Evolutionary conservation across 2,329 filamentous ascomycete species (phyloP).

Genomic region (Pezicula neosporulosa): DNA sequence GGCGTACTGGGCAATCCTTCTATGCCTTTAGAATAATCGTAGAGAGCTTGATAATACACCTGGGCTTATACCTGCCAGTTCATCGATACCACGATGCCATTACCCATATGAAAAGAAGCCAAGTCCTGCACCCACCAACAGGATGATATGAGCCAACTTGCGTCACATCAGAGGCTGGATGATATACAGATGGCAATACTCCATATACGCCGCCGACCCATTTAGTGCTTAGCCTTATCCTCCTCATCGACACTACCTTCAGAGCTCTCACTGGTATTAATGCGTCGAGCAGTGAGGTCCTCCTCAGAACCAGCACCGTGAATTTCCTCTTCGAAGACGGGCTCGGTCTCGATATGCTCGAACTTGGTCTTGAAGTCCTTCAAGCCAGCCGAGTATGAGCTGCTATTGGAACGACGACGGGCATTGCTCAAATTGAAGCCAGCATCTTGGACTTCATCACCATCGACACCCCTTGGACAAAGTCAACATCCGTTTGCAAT

Average conservation of each 20-base stretch:
- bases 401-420: constrained; percentile 91
- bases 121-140: constrained; percentile 21
- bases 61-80: constrained; percentile 21
- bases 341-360: constrained; percentile 83
- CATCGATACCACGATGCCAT: constrained; percentile 14
- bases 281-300: constrained; percentile 21
- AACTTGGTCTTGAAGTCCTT: constrained; percentile 95
- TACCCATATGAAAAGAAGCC: constrained; percentile 15
- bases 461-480: constrained; percentile 68
- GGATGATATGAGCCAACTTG: constrained; percentile 16
- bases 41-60: constrained; percentile 22
- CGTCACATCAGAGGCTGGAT: constrained; percentile 5
- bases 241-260: constrained; percentile 28
- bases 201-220: background rate
- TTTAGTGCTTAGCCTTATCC: constrained; percentile 37
- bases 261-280: constrained; percentile 25
- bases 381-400: constrained; percentile 65
- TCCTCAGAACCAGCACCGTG: constrained; percentile 56
- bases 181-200: background rate
- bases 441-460: constrained; percentile 81
- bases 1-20: constrained; percentile 26
- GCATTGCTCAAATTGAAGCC: constrained; percentile 80
- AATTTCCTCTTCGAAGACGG: constrained; percentile 84
- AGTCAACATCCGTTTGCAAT: constrained; percentile 13
- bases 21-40: constrained; percentile 28